Percentiles rank a stretch among this genome's conserved stretches.
phyloP scores from a whole-genome alignment of 164 flowering plant genomes.

The Annona squamosa region DNA sequence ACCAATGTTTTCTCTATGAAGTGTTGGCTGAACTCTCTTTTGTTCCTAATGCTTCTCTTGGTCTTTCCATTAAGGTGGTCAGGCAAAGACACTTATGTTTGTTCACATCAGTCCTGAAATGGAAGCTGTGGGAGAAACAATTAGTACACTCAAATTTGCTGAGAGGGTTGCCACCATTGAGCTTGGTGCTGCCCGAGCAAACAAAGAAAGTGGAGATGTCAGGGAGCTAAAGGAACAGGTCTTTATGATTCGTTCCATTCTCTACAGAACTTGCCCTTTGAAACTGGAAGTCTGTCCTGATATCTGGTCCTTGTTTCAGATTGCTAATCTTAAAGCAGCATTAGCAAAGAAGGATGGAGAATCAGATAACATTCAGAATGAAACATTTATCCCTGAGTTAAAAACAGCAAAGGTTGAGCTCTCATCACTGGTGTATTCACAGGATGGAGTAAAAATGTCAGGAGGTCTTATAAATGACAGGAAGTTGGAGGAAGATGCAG shows the following conservation, averaged over 20 bases:
- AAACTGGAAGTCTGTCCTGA: not conserved
- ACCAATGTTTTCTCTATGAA: not conserved
- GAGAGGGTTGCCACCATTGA: constrained; percentile 75
- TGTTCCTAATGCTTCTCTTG: not conserved
- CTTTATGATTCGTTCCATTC: not conserved
- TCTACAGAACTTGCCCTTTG: not conserved
- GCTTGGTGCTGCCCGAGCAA: constrained; percentile 65
- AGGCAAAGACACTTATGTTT: constrained; percentile 98
- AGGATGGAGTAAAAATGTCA: constrained; percentile 24
- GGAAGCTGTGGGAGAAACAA: constrained; percentile 62
- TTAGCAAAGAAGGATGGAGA: constrained; percentile 61
- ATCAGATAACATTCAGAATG: constrained; percentile 17
- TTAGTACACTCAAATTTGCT: constrained; percentile 78
- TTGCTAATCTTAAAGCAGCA: constrained; percentile 74
- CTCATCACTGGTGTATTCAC: constrained; percentile 32
- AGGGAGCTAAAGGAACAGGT: constrained; percentile 79
- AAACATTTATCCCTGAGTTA: constrained; percentile 44
- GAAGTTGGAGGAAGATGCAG: constrained; percentile 42
- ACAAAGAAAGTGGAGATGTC: constrained; percentile 57
- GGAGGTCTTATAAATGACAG: constrained; percentile 17
- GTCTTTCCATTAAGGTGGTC: constrained; percentile 54
- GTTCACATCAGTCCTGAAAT: constrained; percentile 89
- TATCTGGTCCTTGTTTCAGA: constrained; percentile 27
- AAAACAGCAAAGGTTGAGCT: constrained; percentile 22
- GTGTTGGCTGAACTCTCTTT: not conserved